Evolutionary conservation across 2,329 filamentous ascomycete species (phyloP).

Genomic region (Metarhizium robertsii): DNA sequence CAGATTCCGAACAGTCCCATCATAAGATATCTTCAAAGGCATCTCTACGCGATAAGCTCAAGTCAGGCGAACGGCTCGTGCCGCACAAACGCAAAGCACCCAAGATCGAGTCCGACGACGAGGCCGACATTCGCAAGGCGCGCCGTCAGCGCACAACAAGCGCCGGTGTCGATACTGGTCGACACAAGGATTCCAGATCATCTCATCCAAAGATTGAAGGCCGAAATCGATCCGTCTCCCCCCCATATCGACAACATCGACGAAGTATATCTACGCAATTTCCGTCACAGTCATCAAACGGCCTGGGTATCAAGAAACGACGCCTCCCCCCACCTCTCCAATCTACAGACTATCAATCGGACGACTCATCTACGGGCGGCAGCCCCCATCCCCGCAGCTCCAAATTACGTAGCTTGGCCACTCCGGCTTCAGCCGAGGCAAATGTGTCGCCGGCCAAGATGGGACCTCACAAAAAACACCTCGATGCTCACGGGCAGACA

Average conservation of each 20-base stretch:
- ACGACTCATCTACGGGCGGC: conserved; percentile 53
- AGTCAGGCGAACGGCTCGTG: conserved; percentile 35
- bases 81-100: conserved; percentile 44
- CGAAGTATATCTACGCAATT: conserved; percentile 57
- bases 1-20: conserved; percentile 45
- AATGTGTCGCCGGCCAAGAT: conserved; percentile 60
- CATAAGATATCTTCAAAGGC: conserved; percentile 33
- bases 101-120: conserved; percentile 48
- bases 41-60: conserved; percentile 37
- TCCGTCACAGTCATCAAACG: conserved; percentile 40
- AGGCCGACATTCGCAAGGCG: conserved; percentile 42
- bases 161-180: conserved; percentile 25
- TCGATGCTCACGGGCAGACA: conserved; percentile 89
- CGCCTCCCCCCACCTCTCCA: conserved; percentile 51
- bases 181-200: conserved; percentile 24
- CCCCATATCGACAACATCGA: conserved; percentile 47
- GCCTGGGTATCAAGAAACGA: conserved; percentile 50
- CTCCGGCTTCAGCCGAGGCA: conserved; percentile 47
- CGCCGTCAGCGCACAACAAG: conserved; percentile 44
- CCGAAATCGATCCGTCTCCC: conserved; percentile 46
- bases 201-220: conserved; percentile 23
- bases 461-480: conserved; percentile 69
- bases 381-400: conserved; percentile 51
- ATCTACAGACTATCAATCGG: conserved; percentile 56
- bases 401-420: conserved; percentile 45